Base-by-base conservation (phyloP, 805 yeast genomes). In the Zygotorulaspora florentina region DNA sequence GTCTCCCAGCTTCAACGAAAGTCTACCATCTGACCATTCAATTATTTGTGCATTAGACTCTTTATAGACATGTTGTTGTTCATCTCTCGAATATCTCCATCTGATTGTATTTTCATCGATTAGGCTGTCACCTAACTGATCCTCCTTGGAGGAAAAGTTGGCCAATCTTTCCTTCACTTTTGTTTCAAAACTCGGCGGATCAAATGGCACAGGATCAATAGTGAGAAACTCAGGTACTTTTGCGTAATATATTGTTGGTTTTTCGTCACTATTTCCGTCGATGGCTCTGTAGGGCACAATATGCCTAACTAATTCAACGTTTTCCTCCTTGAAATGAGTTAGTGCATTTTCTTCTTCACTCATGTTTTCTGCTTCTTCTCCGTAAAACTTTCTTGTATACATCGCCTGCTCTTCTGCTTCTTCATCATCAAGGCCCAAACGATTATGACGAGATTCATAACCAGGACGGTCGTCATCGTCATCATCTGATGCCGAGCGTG, bases 1-100 rank as follows among this genome's bases (percentile, higher is more conserved):
- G 39, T 76, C 74, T 27, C 99, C 99, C 31, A 93, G 69, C 59
- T 87, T 90, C 55, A 93, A 70, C 2, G 97, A 89, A 51, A 81
- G 68, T 3, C 87, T 74, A 1, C 99, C 99, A 66, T 93, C 98
- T 45, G 85, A 84, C 99, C 99, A 93, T 64, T 87, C 85, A 29
- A 93, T 77, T 46, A 91, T 80, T 60, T 90, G 87, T 4, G 96
- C 83, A 61, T 93, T 93, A 8, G 95, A 84, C 63, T 89, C 95
- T 56, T 86, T 86, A 58, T 79, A 77, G 53, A 90, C 80, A 15
- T 68, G 64, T 50, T 84, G 88, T 35, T 81, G 82, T n/a, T 77
- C 78, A 49, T 81, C 82, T 47, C 84, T 79, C 12, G 88, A 84
- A 65, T 90, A 91, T 67, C 96, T 80, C 99, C 99, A 93, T 61